A percentile compares a stretch with the other conserved stretches of the same genome.
Evolutionary conservation across 805 yeast species (phyloP).

Genomic region (Kazachstania bromeliacearum): DNA sequence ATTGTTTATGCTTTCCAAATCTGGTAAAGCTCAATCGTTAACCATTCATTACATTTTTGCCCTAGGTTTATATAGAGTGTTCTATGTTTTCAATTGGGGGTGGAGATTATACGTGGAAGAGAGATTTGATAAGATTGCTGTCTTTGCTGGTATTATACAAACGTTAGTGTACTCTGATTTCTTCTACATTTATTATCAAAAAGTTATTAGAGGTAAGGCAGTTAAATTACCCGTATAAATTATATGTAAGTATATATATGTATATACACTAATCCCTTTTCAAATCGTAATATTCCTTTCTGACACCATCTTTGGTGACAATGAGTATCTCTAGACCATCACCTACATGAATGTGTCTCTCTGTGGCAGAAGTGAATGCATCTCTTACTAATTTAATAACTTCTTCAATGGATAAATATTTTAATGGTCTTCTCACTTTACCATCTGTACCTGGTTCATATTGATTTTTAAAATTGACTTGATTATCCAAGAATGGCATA

Average conservation of each 20-base stretch:
- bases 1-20: constrained; percentile 76
- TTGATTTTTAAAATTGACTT: constrained; percentile 93
- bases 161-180: constrained; percentile 88
- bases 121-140: constrained; percentile 55
- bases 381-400: constrained; percentile 83
- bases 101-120: constrained; percentile 66
- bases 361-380: constrained; percentile 93
- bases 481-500: constrained; percentile 96
- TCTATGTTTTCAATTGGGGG: constrained; percentile 92
- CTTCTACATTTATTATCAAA: constrained; percentile 80
- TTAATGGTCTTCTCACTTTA: constrained; percentile 46
- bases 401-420: constrained; percentile 69
- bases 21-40: constrained; percentile 79
- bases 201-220: constrained; percentile 69
- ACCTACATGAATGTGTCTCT: constrained; percentile 97
- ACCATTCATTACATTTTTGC: constrained; percentile 93
- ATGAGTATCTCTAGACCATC: constrained; percentile 88
- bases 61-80: constrained; percentile 77
- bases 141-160: constrained; percentile 76
- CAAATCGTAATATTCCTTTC: constrained; percentile 72
- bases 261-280: constrained; percentile 58
- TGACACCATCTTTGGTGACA: constrained; percentile 88
- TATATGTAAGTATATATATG: constrained; percentile 2
- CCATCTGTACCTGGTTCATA: constrained; percentile 72
- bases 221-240: constrained; percentile 53